Evolutionary conservation across 2,329 filamentous ascomycete species (phyloP).

Genomic region (Chrysosporium keratinophilum): DNA sequence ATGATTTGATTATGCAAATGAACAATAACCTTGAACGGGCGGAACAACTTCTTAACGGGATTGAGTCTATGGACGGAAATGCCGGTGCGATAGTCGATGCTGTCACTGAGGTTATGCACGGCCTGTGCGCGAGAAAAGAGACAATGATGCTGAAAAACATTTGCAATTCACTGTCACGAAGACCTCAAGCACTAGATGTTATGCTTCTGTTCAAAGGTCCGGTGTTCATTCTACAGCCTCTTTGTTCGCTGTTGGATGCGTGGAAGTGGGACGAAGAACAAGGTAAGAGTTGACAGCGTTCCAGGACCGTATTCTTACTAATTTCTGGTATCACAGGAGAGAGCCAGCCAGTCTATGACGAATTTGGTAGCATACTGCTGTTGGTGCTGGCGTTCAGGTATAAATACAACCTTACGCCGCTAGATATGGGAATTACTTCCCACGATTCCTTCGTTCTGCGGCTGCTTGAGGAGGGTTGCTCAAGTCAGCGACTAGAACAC

Average conservation of each 20-base stretch:
- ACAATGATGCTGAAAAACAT: slow-evolving; percentile 54
- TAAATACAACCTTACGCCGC: slow-evolving; percentile 44
- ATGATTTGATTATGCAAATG: slow-evolving; percentile 68
- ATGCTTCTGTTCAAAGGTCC: slow-evolving; percentile 52
- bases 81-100: slow-evolving; percentile 75
- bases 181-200: slow-evolving; percentile 47
- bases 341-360: slow-evolving; percentile 55
- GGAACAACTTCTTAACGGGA: slow-evolving; percentile 64
- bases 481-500: slow-evolving; percentile 41
- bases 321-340: slow-evolving; percentile 35
- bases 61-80: slow-evolving; percentile 87
- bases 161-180: slow-evolving; percentile 48
- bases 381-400: slow-evolving; percentile 48
- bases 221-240: slow-evolving; percentile 45
- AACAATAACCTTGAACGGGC: slow-evolving; percentile 63
- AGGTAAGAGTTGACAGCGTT: slow-evolving; percentile 26
- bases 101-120: slow-evolving; percentile 53
- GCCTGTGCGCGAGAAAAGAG: slow-evolving; percentile 49
- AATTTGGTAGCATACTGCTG: slow-evolving; percentile 53
- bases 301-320: slow-evolving; percentile 9
- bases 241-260: slow-evolving; percentile 50
- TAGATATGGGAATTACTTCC: slow-evolving; percentile 44
- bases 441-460: slow-evolving; percentile 47
- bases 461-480: slow-evolving; percentile 40
- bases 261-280: slow-evolving; percentile 57